Evolutionary conservation across 129 eudicot genomes (phyloP).

Genomic region (Artemisia tridentata): DNA sequence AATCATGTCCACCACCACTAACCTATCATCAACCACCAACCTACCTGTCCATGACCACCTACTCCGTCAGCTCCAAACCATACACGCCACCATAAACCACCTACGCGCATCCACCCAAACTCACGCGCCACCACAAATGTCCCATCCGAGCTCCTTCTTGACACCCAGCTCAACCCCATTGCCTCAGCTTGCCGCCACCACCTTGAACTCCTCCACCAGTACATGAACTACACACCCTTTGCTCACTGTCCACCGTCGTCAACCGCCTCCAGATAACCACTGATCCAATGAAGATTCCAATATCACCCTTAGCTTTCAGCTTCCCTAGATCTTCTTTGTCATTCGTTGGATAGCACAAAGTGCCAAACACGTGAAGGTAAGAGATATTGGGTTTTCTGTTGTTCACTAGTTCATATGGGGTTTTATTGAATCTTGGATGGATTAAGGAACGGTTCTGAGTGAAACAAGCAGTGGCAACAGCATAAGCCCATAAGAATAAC

Average conservation of each 20-base stretch:
- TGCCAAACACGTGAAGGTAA: no score
- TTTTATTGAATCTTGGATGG: no score
- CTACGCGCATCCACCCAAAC: conserved; percentile 81
- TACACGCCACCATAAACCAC: conserved; percentile 99
- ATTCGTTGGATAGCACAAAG: no score
- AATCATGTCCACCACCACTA: conserved; percentile 40
- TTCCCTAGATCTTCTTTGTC: no score
- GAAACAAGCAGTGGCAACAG: no score
- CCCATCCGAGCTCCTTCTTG: conserved; percentile 82
- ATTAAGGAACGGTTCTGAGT: no score
- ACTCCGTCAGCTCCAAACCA: conserved; percentile 80
- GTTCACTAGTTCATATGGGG: no score
- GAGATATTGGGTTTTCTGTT: no score
- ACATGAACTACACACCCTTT: conserved; percentile 88
- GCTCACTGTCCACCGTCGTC: conserved; percentile 49
- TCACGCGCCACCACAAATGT: conserved; percentile 31
- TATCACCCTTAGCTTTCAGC: no score
- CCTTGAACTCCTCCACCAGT: conserved; percentile 76
- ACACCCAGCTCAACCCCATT: conserved; percentile 69
- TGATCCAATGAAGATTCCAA: no score
- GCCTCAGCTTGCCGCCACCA: conserved; percentile 81
- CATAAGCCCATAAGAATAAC: no score
- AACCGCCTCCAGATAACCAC: conserved; percentile 50
- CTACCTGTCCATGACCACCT: conserved; percentile 81
- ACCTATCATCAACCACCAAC: conserved; percentile 33